phyloP scores from a whole-genome alignment of 192 early-diverging fungal genomes.

The Backusella parvicylindrica region DNA sequence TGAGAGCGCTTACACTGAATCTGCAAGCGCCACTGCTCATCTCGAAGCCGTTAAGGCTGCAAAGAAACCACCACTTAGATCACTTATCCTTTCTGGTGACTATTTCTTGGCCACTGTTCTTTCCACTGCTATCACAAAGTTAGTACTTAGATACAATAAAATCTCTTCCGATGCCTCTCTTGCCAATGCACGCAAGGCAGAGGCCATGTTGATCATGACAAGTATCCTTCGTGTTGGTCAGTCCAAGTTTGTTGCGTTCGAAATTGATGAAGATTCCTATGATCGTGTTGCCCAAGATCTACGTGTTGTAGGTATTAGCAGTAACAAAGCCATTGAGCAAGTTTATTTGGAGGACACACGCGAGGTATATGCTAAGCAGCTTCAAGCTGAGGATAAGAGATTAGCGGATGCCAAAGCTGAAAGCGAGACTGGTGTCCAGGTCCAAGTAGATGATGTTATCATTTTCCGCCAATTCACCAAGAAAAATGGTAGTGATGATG shows the following conservation, averaged over 20 bases:
- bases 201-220: conserved; percentile 98
- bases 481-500: conserved; percentile 55
- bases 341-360: conserved; percentile 59
- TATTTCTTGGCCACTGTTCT: conserved; percentile 91
- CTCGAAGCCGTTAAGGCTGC: conserved; percentile 51
- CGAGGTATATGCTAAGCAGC: conserved; percentile 59
- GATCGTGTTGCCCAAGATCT: conserved; percentile 90
- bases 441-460: conserved; percentile 89
- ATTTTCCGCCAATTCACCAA: conserved; percentile 84
- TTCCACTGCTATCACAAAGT: conserved; percentile 85
- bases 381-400: conserved; percentile 64
- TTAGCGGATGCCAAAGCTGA: conserved; percentile 61
- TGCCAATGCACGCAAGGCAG: conserved; percentile 85
- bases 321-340: conserved; percentile 51
- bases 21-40: conserved; percentile 40
- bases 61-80: conserved; percentile 70
- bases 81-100: conserved; percentile 88
- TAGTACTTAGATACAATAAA: conserved; percentile 76
- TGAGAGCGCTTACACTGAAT: conserved; percentile 80
- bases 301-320: conserved; percentile 63
- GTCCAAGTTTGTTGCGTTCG: conserved; percentile 77
- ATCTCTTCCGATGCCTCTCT: conserved; percentile 43
- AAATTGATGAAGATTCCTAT: conserved; percentile 96
- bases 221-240: conserved; percentile 91
- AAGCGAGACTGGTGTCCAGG: conserved; percentile 57